Base-by-base conservation (phyloP, 257 asterid species). In the Solanum dulcamara region DNA sequence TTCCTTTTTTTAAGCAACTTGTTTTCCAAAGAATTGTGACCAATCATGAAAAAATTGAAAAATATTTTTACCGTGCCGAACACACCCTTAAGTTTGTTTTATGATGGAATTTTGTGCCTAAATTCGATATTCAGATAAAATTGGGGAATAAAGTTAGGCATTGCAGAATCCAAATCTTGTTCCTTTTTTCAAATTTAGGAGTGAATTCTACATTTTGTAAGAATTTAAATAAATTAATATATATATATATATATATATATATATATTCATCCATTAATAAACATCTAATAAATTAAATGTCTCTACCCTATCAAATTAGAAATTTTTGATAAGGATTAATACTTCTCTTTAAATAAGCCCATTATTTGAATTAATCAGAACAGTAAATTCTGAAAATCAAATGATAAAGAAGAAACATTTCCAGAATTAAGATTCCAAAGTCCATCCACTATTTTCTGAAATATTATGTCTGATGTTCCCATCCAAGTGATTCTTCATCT, bases 371-470 rank as follows among this genome's bases (percentile, higher is more conserved):
- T 70, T 35, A 70, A 35, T 35, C 30, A 35, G 9, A 35, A 2
- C 28, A 70, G 28, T 10, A 35, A 8, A 38, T 35, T 35, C 0
- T 6, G 15, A 35, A 40, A 35, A 68, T 35, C 30, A 70, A 70
- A 4, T 20, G 30, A 37, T 70, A 68, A 35, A 68, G 10, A 68
- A 9, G 1, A 10, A 70, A 48, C 17, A 33, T 68, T 28, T 48
- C 81, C 15, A 22, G 80, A 72, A 48, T 70, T 88, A 64, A 86
- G 86, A 86, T 86, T 88, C 89, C 87, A 84, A 84, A 81, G 80
- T 84, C 68, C 87, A 86, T 72, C 37, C 72, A 67, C 83, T 84
- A 86, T 86, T 88, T 85, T 42, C 74, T 59, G 51, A 14, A 62
- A 87, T 68, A 35, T n/a, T 44, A 53, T 79, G 38, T 51, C 70